A percentile compares a stretch with the other conserved stretches of the same genome.
Conservation (phyloP, 2,329 filamentous ascomycete species). For the Hansfordia pulvinata region DNA sequence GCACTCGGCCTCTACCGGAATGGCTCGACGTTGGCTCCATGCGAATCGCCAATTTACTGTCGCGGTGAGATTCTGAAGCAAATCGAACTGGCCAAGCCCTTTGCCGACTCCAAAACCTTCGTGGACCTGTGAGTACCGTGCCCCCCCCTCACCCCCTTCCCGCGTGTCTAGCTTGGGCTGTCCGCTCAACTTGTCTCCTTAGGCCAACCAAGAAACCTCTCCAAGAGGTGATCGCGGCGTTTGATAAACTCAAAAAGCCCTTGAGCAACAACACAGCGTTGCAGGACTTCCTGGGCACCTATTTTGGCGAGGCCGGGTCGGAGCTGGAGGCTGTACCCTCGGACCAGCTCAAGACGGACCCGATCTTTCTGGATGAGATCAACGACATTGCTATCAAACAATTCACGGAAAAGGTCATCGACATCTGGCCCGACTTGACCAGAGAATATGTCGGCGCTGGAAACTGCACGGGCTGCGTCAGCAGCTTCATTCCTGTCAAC, state of each 20-base stretch:
- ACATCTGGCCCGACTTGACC: conserved; percentile 57
- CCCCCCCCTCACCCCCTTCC: neutral
- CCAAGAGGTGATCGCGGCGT: conserved; percentile 46
- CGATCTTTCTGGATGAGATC: conserved; percentile 42
- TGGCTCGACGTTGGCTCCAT: conserved; percentile 47
- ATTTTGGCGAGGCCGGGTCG: conserved; percentile 50
- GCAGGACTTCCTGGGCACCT: conserved; percentile 43
- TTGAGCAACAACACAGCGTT: conserved; percentile 50
- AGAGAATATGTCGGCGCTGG: conserved; percentile 37
- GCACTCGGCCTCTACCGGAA: conserved; percentile 45
- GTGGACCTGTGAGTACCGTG: conserved; percentile 45
- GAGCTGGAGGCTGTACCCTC: conserved; percentile 42
- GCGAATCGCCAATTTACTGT: conserved; percentile 56
- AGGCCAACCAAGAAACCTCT: conserved; percentile 47
- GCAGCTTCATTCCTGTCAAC: conserved; percentile 53
- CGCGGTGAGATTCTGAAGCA: conserved; percentile 48
- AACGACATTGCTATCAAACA: conserved; percentile 43
- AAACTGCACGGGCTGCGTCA: conserved; percentile 45
- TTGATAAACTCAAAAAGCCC: conserved; percentile 43
- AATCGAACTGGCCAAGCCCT: conserved; percentile 49
- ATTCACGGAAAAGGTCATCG: conserved; percentile 50
- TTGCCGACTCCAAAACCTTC: conserved; percentile 57
- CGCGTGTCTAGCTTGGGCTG: neutral
- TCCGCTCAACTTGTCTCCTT: neutral
- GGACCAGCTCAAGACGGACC: conserved; percentile 37